Evolutionary conservation across 75 land plant genomes (phyloP), one percentile per base, ranked within the genome.

Genomic region (Gnetum montanum): DNA sequence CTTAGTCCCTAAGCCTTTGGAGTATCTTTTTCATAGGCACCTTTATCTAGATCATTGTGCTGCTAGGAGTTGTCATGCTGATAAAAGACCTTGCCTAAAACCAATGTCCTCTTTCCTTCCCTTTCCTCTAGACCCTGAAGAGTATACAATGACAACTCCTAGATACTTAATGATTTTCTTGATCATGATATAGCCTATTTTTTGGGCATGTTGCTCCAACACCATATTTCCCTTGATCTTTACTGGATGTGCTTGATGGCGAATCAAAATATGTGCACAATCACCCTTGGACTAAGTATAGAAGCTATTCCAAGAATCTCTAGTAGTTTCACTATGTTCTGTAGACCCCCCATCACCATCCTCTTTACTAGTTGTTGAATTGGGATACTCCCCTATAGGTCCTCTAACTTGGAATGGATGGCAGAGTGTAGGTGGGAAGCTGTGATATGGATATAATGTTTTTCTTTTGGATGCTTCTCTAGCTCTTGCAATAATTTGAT

Each of bases 331-430:
- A 43, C 46, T 2, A 3, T 2, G 2, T 3, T 22, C 3, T 1
- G 18, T 43, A 16, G 46, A 43, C 18, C 19, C 13, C 46, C 46
- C 19, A 13, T 16, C 13, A 4, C 46, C 1, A 37, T 37, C 40
- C 49, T 22, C 49, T 47, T 47, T 22, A 2, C 20, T 22, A 47
- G 0, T 2, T 47, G 3, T 47, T 47, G 3, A 2, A 47, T 47
- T 22, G 2, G 49, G 49, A 47, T 47, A 47, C 49, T 47, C 22
- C 22, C 8, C 3, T 15, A n/a, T 47, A 47, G 49, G 49, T 47
- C 49, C 49, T 24, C 25, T 22, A 47, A 47, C 49, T 47, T 47
- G 3, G 3, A 47, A 47, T 47, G 49, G 49, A 20, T 47, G 25
- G 49, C 3, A 3, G 49, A 47, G 49, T 2, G 25, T 47, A 47